Evolutionary conservation across 2,329 filamentous ascomycete genomes (phyloP).

Genomic region (Neobulgaria alba): DNA sequence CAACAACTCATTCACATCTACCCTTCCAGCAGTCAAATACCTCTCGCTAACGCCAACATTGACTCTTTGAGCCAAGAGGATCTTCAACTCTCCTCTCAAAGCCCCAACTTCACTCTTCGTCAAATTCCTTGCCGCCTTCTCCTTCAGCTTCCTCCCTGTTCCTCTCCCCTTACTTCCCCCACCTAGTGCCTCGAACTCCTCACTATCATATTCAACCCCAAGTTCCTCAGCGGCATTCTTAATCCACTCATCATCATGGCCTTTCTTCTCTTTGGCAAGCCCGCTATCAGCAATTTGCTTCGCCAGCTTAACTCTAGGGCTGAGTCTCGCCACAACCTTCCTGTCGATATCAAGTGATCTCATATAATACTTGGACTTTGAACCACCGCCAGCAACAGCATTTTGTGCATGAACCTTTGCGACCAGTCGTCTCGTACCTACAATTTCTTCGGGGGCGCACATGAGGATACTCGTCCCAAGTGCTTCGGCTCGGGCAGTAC

Average conservation of each 20-base stretch:
- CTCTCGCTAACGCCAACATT: conserved; percentile 83
- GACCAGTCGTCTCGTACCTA: conserved; percentile 72
- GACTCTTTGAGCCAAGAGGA: conserved; percentile 61
- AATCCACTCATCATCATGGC: conserved; percentile 78
- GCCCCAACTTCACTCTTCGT: conserved; percentile 66
- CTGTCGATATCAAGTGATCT: conserved; percentile 77
- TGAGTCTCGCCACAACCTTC: conserved; percentile 66
- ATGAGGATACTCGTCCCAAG: conserved; percentile 78
- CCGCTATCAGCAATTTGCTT: conserved; percentile 78
- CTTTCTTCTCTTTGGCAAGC: conserved; percentile 80
- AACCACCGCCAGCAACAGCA: conserved; percentile 31
- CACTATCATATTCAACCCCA: conserved; percentile 86
- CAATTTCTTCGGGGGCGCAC: conserved; percentile 84
- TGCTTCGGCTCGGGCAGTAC: conserved; percentile 76
- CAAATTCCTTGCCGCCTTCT: conserved; percentile 58
- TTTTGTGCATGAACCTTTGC: conserved; percentile 73
- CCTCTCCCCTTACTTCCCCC: conserved; percentile 60
- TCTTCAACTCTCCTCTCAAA: conserved; percentile 63
- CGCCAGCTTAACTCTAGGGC: conserved; percentile 68
- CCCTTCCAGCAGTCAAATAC: conserved; percentile 74
- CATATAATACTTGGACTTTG: conserved; percentile 57
- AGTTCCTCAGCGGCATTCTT: conserved; percentile 80
- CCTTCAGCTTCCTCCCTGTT: conserved; percentile 63
- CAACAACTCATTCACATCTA: conserved; percentile 70
- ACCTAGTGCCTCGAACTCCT: conserved; percentile 62